A percentile compares a stretch with the other conserved stretches of the same genome.
Conservation (phyloP, 305 asterid species). For the Solanum hybrid region DNA sequence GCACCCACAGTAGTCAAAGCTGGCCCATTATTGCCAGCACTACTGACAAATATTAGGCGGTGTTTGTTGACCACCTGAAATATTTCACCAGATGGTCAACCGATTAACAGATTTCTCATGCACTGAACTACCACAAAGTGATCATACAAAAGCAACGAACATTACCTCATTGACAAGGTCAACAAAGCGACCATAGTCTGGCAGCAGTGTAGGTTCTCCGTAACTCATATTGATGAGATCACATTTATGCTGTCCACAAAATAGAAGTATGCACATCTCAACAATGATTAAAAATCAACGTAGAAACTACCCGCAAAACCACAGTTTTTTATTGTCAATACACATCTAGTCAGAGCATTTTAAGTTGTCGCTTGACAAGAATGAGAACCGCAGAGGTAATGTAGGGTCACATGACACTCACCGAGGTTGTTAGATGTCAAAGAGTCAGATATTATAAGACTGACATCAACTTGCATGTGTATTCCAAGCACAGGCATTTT, state of each 20-base stretch:
- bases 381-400: neutral
- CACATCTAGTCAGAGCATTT: neutral
- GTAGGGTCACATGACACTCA: neutral
- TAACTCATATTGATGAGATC: slow-evolving; percentile 97
- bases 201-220: slow-evolving; percentile 83
- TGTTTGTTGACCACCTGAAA: slow-evolving; percentile 86
- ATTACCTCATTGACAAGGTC: slow-evolving; percentile 90
- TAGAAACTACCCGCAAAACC: slow-evolving; percentile 3
- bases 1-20: slow-evolving; percentile 97
- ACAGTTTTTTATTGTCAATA: neutral
- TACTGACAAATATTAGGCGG: slow-evolving; percentile 73
- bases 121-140: slow-evolving; percentile 11
- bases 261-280: neutral
- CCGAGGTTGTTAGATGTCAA: neutral
- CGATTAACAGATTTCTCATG: neutral
- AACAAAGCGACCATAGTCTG: slow-evolving; percentile 96
- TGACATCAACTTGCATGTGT: neutral
- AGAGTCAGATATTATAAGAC: neutral
- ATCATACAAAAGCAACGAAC: slow-evolving; percentile 12
- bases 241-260: slow-evolving; percentile 76
- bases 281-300: neutral
- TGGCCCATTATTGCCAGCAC: slow-evolving; percentile 95
- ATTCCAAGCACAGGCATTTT: neutral
- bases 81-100: slow-evolving; percentile 7
- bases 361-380: neutral